These are phyloP conservation scores for Boletus edulis DNA, from an alignment of 768 basidiomycete genomes.

Conservation along the genomic window DNA sequence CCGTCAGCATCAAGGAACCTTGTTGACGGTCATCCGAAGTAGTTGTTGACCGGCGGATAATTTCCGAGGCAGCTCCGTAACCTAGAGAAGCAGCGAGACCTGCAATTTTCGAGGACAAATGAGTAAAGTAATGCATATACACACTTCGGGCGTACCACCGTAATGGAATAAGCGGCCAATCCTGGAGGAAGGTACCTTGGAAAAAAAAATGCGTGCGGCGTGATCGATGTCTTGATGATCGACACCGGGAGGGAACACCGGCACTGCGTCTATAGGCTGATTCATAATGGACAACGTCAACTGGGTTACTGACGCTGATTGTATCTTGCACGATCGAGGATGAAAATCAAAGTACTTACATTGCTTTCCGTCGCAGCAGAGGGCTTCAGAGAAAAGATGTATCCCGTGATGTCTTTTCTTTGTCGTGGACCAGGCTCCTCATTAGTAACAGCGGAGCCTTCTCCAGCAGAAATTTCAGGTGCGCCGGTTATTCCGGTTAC, in stretches of 20 bases:
- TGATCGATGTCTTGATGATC: neutral
- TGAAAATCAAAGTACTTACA: constrained; percentile 6
- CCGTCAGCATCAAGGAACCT: constrained; percentile 78
- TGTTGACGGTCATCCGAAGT: constrained; percentile 30
- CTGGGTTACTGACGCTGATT: neutral
- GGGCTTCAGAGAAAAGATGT: neutral
- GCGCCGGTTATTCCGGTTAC: neutral
- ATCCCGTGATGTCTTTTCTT: too few relatives aligned
- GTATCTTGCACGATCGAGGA: neutral
- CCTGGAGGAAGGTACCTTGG: constrained; percentile 87
- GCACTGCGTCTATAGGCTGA: constrained; percentile 7
- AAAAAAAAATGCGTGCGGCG: constrained; percentile 46
- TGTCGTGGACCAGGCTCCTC: neutral
- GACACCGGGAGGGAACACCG: neutral
- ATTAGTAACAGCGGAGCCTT: neutral
- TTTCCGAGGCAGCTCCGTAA: constrained; percentile 86
- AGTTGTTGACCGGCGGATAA: constrained; percentile 65
- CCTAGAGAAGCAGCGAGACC: constrained; percentile 89
- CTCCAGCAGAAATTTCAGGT: neutral
- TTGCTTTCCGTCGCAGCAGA: neutral
- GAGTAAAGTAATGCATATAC: neutral
- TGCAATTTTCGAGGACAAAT: constrained; percentile 32
- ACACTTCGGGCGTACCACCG: constrained; percentile 56
- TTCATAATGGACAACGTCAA: neutral
- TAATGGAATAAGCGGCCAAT: constrained; percentile 92